These are phyloP conservation scores for Hibiscus tridactylites DNA, from an alignment of 345 rosid genomes.

Conservation along the genomic window DNA sequence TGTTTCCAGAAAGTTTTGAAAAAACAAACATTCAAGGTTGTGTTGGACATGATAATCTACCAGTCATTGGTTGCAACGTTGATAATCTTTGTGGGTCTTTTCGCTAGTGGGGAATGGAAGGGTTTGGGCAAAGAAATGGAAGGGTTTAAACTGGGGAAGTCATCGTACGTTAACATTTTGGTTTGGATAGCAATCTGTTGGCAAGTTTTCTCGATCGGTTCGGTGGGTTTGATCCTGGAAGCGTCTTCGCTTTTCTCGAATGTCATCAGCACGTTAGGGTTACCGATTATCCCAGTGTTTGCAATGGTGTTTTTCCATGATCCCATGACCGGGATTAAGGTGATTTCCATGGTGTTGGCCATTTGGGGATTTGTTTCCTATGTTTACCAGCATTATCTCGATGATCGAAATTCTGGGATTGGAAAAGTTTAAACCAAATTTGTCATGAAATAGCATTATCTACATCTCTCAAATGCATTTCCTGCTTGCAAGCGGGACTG, in stretches of 20 bases:
- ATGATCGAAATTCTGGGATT: neutral
- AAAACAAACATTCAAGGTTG: neutral
- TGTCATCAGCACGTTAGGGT: conserved; percentile 13
- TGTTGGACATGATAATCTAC: conserved; percentile 11
- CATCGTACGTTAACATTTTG: conserved; percentile 13
- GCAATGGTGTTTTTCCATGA: conserved; percentile 18
- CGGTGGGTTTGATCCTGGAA: conserved; percentile 20
- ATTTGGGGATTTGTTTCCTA: conserved; percentile 23
- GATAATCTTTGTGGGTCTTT: neutral
- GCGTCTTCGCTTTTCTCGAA: conserved; percentile 22
- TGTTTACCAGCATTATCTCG: conserved; percentile 21
- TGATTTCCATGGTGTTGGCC: conserved; percentile 19
- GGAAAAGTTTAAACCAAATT: neutral
- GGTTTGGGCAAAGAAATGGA: conserved; percentile 4
- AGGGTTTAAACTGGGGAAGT: conserved; percentile 9
- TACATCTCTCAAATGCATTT: no score
- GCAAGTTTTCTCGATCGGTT: conserved; percentile 14
- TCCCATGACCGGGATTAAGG: conserved; percentile 16
- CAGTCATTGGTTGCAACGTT: neutral
- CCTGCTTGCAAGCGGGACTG: no score
- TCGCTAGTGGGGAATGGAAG: conserved; percentile 18
- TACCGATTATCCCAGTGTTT: conserved; percentile 17
- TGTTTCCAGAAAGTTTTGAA: conserved; percentile 1
- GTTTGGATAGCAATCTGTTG: conserved; percentile 14
- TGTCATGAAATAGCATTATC: neutral